Evolutionary conservation across 1,284 basidiomycete genomes (phyloP).

Genomic region (Xanthoconium separans): DNA sequence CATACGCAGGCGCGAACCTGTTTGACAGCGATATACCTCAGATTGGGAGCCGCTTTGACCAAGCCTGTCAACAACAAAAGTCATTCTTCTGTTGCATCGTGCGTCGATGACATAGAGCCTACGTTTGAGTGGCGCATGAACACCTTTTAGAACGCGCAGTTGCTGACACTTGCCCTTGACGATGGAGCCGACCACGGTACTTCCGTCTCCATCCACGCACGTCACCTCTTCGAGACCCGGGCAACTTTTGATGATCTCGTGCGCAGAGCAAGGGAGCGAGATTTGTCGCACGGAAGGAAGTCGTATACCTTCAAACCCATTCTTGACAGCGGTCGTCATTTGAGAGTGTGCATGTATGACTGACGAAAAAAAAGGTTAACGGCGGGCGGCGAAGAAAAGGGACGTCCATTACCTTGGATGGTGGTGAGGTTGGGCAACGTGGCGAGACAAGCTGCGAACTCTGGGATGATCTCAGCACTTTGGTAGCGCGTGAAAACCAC

Average conservation of each 20-base stretch:
- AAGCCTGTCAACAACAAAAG: too few relatives aligned
- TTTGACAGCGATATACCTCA: neutral
- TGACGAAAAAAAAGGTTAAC: neutral
- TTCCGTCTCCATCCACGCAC: conserved; percentile 14
- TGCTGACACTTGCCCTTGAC: conserved; percentile 1
- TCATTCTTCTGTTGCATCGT: neutral
- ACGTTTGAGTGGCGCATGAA: neutral
- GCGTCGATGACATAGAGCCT: conserved; percentile 11
- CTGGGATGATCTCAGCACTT: conserved; percentile 22
- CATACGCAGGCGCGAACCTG: neutral
- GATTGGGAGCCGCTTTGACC: neutral
- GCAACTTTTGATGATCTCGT: conserved; percentile 35
- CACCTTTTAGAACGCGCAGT: conserved; percentile 11
- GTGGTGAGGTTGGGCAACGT: conserved; percentile 35
- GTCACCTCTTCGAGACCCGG: conserved; percentile 27
- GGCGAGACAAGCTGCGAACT: conserved; percentile 32
- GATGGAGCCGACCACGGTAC: conserved; percentile 8
- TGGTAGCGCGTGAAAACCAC: conserved; percentile 15
- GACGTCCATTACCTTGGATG: conserved; percentile 21
- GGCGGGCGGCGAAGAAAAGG: neutral
- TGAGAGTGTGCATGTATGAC: neutral
- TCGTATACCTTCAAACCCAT: conserved; percentile 22
- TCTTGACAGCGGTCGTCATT: conserved; percentile 18
- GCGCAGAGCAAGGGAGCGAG: conserved; percentile 27
- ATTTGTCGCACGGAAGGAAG: conserved; percentile 32